Conservation (phyloP, 805 yeast species). For the Torulaspora indica region DNA sequence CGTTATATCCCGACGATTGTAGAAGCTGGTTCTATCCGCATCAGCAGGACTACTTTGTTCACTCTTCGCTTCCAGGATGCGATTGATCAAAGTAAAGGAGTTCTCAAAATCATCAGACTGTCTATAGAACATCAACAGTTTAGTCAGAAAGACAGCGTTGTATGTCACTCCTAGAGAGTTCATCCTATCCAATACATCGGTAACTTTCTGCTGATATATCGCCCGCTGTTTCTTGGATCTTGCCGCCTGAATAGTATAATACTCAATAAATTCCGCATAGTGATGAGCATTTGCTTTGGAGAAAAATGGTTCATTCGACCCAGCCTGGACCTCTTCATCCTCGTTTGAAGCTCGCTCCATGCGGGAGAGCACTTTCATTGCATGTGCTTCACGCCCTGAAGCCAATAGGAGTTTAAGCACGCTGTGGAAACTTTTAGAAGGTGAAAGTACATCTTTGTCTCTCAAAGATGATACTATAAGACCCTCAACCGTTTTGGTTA, state of each 20-base stretch:
- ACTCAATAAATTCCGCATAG: conserved; percentile 39
- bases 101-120: conserved; percentile 30
- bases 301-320: conserved; percentile 21
- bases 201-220: conserved; percentile 26
- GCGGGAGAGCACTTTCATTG: conserved; percentile 33
- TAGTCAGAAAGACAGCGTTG: conserved; percentile 39
- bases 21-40: conserved; percentile 11
- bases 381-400: conserved; percentile 26
- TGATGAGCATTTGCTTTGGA: conserved; percentile 42
- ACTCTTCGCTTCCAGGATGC: conserved; percentile 21
- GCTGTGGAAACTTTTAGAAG: conserved; percentile 26
- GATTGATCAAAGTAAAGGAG: conserved; percentile 36
- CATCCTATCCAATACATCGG: conserved; percentile 33
- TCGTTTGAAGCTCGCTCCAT: conserved; percentile 31
- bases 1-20: conserved; percentile 16
- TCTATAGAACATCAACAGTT: conserved; percentile 36
- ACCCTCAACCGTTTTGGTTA: conserved; percentile 17
- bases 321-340: conserved; percentile 5
- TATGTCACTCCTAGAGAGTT: conserved; percentile 28
- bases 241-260: conserved; percentile 26
- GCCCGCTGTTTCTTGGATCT: conserved; percentile 12
- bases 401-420: conserved; percentile 29
- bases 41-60: conserved; percentile 11
- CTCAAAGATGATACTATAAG: conserved; percentile 15
- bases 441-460: conserved; percentile 11